phyloP scores from a whole-genome alignment of 2,329 filamentous ascomycete genomes.

The Lachnellula cervina region DNA sequence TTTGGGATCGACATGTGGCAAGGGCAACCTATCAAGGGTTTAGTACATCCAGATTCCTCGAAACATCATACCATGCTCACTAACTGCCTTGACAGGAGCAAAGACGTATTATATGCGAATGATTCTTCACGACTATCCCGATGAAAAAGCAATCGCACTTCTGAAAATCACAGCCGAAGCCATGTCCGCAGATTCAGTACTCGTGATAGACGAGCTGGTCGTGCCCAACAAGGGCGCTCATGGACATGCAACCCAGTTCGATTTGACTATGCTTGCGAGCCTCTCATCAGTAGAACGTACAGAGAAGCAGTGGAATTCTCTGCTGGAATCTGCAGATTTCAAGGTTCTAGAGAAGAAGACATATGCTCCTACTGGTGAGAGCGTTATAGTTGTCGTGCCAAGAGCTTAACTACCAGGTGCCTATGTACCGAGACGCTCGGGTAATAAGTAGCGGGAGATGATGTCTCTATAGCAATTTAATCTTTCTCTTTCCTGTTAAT shows the following conservation, averaged over 20 bases:
- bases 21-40: no score
- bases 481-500: no score
- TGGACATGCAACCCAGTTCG: conserved; percentile 28
- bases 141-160: no score
- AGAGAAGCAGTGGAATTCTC: conserved; percentile 30
- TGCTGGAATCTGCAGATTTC: conserved; percentile 7
- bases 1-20: no score
- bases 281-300: conserved; percentile 35
- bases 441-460: background rate
- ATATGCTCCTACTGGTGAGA: background rate
- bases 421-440: background rate
- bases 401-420: background rate
- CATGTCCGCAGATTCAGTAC: conserved; percentile 33
- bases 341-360: conserved; percentile 10
- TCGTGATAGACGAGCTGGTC: conserved; percentile 41
- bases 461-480: background rate
- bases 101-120: no score
- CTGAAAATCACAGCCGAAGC: conserved; percentile 32
- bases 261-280: conserved; percentile 37
- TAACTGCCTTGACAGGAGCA: no score
- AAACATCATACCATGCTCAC: no score
- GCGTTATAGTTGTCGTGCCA: conserved; percentile 2
- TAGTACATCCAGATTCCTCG: no score
- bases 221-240: conserved; percentile 33
- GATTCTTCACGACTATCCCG: no score